phyloP scores from a whole-genome alignment of 768 basidiomycete species.

The Termitomyces sp. region DNA sequence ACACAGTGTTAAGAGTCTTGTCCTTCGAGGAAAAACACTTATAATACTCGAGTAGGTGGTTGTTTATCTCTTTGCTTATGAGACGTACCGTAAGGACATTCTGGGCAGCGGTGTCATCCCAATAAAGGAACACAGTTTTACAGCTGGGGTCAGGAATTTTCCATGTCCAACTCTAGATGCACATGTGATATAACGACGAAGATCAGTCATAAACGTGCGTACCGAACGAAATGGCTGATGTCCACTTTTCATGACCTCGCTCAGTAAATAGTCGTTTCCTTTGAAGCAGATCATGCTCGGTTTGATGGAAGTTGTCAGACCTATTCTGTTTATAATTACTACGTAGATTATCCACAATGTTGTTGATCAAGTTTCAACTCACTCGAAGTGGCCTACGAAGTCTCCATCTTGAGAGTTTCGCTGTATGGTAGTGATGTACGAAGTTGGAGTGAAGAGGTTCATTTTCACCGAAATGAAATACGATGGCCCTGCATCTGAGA shows the following conservation, averaged over 20 bases:
- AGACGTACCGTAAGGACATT: constrained; percentile 23
- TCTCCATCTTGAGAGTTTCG: constrained; percentile 36
- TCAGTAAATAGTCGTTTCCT: constrained; percentile 30
- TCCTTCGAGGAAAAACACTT: constrained; percentile 39
- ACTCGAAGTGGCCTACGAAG: constrained; percentile 46
- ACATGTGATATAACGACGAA: not conserved
- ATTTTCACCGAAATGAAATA: constrained; percentile 42
- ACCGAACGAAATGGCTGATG: constrained; percentile 30
- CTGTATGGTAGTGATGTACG: constrained; percentile 38
- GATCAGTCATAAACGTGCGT: constrained; percentile 3
- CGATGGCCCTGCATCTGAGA: constrained; percentile 23
- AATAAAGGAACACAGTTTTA: constrained; percentile 21
- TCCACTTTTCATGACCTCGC: constrained; percentile 27
- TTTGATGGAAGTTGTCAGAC: constrained; percentile 22
- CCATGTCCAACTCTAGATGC: constrained; percentile 29
- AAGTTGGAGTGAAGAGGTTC: constrained; percentile 47
- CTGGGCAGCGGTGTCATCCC: constrained; percentile 28
- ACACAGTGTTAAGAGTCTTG: constrained; percentile 22
- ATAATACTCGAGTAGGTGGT: not conserved
- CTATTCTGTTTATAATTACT: constrained; percentile 20
- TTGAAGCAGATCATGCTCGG: constrained; percentile 27
- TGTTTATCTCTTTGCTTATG: not conserved
- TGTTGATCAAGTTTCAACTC: constrained; percentile 1
- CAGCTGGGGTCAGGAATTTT: constrained; percentile 21
- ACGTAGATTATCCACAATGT: not conserved